Base-by-base conservation (phyloP, 225 moss, liverwort and hornwort genomes). In the Pleurozium schreberi region DNA sequence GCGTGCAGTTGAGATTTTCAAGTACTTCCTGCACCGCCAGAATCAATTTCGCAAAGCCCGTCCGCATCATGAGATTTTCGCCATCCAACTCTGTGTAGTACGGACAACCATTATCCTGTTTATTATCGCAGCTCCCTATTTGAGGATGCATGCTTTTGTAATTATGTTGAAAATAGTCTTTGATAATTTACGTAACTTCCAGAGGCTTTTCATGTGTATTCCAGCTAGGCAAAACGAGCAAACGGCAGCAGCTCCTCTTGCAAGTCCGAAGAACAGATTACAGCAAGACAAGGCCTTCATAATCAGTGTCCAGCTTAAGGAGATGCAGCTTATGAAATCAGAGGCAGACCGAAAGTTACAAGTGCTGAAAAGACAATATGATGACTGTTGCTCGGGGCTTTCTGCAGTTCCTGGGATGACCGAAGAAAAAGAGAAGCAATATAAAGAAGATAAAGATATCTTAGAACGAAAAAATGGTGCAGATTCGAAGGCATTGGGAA, bases 71-170 rank as follows among this genome's bases (percentile, higher is more conserved):
- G 92, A 91, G 77, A 87, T 93, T 74, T 70, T 90, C 83, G 94
- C 94, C 38, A 87, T 92, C 69, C 89, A 90, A 87, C 93, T 94
- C 34, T 87, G 90, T 90, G 47, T 89, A 90, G 94, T 91, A 90
- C 28, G 27, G 64, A 90, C 52, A 63, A 77, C 62, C 67, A 47
- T 84, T 84, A 60, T 71, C 68, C 57, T 88, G 52, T 75, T 86
- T 57, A 67, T 58, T n/a, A 65, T 86, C 64, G 66, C 43, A 74
- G 30, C 82, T 68, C 34, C 68, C 79, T 91, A 57, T 40, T 59
- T 80, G 38, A 53, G 52, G 21, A 40, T 86, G 47, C 63, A 38
- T 71, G 75, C 60, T 82, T 88, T 86, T 84, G 64, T 43, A 53
- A 71, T 42, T 50, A 7, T 62, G 21, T 53, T 42, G 55, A 55